A percentile compares a stretch with the other conserved stretches of the same genome.
phyloP scores from a whole-genome alignment of 164 flowering plant genomes.

The Tetrastigma voinierianum region DNA sequence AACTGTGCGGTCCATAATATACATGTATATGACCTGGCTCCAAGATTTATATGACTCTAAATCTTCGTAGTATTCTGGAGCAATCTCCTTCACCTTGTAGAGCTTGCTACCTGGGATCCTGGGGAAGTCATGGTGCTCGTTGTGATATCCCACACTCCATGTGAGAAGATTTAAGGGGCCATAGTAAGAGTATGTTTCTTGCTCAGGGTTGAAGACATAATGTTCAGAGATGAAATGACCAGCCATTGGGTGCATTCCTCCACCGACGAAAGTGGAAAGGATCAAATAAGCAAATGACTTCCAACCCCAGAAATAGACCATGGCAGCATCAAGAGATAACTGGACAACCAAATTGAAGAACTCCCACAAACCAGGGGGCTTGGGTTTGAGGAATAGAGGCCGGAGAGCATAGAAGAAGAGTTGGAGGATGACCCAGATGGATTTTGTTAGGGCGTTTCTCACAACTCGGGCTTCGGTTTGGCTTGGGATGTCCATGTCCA shows the following conservation, averaged over 20 bases:
- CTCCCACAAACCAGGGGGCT: constrained; percentile 96
- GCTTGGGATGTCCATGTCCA: constrained; percentile 94
- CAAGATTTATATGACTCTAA: constrained; percentile 74
- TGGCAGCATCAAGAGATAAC: constrained; percentile 53
- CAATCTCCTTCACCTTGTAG: constrained; percentile 89
- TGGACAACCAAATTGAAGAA: constrained; percentile 68
- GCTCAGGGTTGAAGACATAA: constrained; percentile 78
- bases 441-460: constrained; percentile 56
- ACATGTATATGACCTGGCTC: constrained; percentile 97
- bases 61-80: constrained; percentile 76
- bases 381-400: constrained; percentile 90
- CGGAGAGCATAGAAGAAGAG: constrained; percentile 93
- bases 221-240: constrained; percentile 97
- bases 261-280: constrained; percentile 92
- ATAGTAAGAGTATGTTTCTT: constrained; percentile 93
- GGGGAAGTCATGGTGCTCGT: constrained; percentile 98
- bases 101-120: constrained; percentile 90
- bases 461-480: constrained; percentile 62
- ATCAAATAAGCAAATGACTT: constrained; percentile 75
- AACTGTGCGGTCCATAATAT: constrained; percentile 71
- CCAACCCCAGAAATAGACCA: constrained; percentile 82
- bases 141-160: constrained; percentile 94
- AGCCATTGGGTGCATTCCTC: constrained; percentile 99
- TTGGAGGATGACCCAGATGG: constrained; percentile 84
- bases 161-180: constrained; percentile 91